A percentile compares a stretch with the other conserved stretches of the same genome.
These are phyloP conservation scores for Aspergillus hortae DNA, from an alignment of 2,329 filamentous ascomycete genomes.

Conservation along the genomic window DNA sequence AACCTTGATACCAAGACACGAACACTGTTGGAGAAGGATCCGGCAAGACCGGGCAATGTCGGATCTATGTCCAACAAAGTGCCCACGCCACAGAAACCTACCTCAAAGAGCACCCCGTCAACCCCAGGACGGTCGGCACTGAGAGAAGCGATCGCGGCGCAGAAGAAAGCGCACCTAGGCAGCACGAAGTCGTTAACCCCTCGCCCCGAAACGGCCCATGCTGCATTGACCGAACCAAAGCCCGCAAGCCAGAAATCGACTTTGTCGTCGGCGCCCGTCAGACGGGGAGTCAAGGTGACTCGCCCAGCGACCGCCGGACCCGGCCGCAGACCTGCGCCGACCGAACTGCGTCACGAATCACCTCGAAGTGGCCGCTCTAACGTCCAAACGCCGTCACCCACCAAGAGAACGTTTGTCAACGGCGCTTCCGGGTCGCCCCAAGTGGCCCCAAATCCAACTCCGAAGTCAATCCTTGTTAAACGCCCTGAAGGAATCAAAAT, in stretches of 20 bases:
- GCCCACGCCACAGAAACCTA: conserved; percentile 15
- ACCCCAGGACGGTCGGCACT: conserved; percentile 52
- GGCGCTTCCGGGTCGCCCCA: no score
- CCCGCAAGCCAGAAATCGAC: conserved; percentile 28
- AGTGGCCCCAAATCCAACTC: no score
- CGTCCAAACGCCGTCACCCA: no score
- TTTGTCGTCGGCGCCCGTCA: conserved; percentile 58
- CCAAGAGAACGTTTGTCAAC: no score
- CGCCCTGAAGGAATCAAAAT: no score
- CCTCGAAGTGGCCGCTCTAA: no score
- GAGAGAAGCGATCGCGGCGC: conserved; percentile 78
- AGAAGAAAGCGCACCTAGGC: conserved; percentile 59
- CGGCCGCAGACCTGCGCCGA: conserved; percentile 19
- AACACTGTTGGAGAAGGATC: conserved; percentile 75
- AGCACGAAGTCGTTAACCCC: conserved; percentile 45
- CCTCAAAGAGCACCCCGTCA: conserved; percentile 16
- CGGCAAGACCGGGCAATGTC: conserved; percentile 60
- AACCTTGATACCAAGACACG: conserved; percentile 75
- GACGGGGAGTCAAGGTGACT: conserved; percentile 40
- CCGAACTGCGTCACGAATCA: not conserved
- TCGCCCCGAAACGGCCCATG: conserved; percentile 56
- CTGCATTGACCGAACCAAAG: conserved; percentile 36
- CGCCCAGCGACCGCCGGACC: conserved; percentile 34
- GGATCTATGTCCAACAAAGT: conserved; percentile 8
- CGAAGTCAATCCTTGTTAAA: no score